A percentile compares a stretch with the other conserved stretches of the same genome.
Evolutionary conservation across 2,329 filamentous ascomycete genomes (phyloP).

Genomic region (Simplicillium aogashimaense): DNA sequence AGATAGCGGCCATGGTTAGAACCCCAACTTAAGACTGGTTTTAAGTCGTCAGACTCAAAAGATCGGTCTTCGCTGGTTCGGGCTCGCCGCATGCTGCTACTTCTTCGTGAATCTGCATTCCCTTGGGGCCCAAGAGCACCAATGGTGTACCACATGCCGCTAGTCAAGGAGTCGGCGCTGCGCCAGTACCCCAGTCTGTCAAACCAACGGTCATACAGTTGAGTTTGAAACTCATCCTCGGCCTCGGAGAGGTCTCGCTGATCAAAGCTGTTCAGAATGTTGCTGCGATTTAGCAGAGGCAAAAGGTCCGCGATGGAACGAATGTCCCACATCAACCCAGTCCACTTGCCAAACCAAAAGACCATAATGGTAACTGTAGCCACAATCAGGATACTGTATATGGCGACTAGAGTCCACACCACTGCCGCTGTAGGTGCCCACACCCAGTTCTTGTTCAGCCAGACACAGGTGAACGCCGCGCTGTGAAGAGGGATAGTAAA

Average conservation of each 20-base stretch:
- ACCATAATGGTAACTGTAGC: slow-evolving; percentile 43
- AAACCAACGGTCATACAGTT: slow-evolving; percentile 44
- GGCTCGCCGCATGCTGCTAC: slow-evolving; percentile 15
- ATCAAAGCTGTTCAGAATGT: slow-evolving; percentile 63
- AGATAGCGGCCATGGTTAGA: slow-evolving; percentile 48
- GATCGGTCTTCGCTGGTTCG: slow-evolving; percentile 18
- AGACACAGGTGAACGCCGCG: slow-evolving; percentile 59
- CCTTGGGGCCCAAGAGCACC: slow-evolving; percentile 38
- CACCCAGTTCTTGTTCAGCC: slow-evolving; percentile 52
- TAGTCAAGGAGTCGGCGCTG: slow-evolving; percentile 48
- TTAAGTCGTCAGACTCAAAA: slow-evolving; percentile 18
- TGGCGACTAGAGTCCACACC: slow-evolving; percentile 64
- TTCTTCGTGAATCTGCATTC: slow-evolving; percentile 14
- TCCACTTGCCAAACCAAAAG: slow-evolving; percentile 56
- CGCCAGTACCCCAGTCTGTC: slow-evolving; percentile 84
- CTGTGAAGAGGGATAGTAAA: slow-evolving; percentile 77
- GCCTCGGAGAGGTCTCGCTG: slow-evolving; percentile 49
- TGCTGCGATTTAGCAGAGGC: slow-evolving; percentile 69
- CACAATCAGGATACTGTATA: slow-evolving; percentile 60
- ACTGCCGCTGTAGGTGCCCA: slow-evolving; percentile 74
- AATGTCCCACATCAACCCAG: slow-evolving; percentile 78
- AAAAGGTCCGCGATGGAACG: slow-evolving; percentile 74
- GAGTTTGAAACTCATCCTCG: slow-evolving; percentile 40
- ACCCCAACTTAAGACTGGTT: slow-evolving; percentile 15
- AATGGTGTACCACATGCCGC: slow-evolving; percentile 69